Percentiles rank a stretch among this genome's conserved stretches.
Evolutionary conservation across 306 rosid species (phyloP).

Genomic region (Malus domestica): DNA sequence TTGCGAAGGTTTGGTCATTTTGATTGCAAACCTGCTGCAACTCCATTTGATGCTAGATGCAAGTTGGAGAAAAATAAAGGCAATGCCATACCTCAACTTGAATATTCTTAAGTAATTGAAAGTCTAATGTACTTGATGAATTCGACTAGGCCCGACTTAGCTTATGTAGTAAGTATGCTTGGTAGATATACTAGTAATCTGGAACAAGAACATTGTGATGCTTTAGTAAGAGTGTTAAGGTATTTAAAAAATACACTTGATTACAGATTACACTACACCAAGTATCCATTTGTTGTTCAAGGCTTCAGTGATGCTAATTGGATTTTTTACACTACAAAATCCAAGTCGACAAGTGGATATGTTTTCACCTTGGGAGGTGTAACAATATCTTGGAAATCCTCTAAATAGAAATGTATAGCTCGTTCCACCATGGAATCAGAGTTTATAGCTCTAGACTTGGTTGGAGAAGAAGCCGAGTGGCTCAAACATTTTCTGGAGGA

Average conservation of each 20-base stretch:
- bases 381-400: background rate
- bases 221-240: background rate
- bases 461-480: background rate
- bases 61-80: background rate
- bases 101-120: background rate
- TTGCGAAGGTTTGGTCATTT: too few species aligned
- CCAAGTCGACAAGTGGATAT: background rate
- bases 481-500: background rate
- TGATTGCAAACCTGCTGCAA: too few species aligned
- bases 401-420: background rate
- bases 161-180: background rate
- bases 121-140: background rate
- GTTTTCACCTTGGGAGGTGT: background rate
- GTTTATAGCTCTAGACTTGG: background rate
- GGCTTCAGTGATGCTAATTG: background rate
- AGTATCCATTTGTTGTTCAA: too few species aligned
- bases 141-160: background rate
- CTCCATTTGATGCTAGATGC: too few species aligned
- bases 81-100: background rate
- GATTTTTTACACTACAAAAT: too few species aligned
- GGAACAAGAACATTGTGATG: too few species aligned
- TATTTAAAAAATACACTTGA: background rate
- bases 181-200: background rate
- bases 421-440: background rate
- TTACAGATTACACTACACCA: background rate